These are phyloP conservation scores for Leptographium galeiforme DNA, from an alignment of 2,329 filamentous ascomycete species.

Conservation along the genomic window DNA sequence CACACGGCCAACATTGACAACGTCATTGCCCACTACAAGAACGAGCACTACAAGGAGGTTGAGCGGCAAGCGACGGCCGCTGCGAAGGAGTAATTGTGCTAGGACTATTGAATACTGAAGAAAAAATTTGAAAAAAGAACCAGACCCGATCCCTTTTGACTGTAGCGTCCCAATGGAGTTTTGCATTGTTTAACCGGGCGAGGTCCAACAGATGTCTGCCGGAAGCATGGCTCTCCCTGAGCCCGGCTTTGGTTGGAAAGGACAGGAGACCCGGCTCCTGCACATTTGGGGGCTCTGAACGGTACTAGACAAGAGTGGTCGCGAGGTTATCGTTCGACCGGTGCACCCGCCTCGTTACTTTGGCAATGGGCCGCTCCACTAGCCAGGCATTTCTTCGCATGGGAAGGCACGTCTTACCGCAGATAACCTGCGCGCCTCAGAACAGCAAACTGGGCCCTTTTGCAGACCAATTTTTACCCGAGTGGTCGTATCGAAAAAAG, in stretches of 20 bases:
- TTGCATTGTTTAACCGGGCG: neutral
- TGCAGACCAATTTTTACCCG: neutral
- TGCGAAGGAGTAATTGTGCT: slow-evolving; percentile 17
- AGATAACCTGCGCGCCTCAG: neutral
- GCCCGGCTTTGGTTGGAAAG: neutral
- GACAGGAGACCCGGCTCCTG: neutral
- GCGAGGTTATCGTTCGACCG: neutral
- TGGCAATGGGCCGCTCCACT: neutral
- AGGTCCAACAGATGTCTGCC: neutral
- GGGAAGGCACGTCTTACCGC: neutral
- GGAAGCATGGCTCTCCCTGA: too few species aligned
- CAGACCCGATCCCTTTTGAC: too few species aligned
- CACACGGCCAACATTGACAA: slow-evolving; percentile 40
- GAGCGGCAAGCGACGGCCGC: slow-evolving; percentile 33
- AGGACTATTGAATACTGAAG: neutral
- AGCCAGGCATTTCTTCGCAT: neutral
- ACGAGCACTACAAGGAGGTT: slow-evolving; percentile 40
- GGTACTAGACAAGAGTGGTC: neutral
- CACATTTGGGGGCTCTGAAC: too few species aligned
- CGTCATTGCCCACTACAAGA: slow-evolving; percentile 42
- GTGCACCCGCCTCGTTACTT: neutral
- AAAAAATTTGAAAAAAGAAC: too few species aligned
- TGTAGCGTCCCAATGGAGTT: too few species aligned
- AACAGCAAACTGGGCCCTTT: neutral
- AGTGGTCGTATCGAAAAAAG: too few species aligned